phyloP scores from a whole-genome alignment of 345 rosid species.

The Bruguiera gymnorhiza region DNA sequence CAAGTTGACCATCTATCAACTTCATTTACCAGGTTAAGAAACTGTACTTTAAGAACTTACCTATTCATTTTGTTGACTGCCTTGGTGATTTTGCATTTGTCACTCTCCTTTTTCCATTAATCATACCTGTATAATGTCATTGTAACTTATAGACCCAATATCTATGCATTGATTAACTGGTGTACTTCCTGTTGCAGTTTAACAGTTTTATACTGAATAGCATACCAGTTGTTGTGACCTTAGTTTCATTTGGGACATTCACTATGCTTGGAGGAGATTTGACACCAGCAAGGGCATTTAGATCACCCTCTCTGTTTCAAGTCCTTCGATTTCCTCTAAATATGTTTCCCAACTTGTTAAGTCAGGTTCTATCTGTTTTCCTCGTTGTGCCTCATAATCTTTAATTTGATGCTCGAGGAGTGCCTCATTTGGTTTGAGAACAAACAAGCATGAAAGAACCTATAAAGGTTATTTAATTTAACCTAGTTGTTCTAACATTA shows the following conservation, averaged over 20 bases:
- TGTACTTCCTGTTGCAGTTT: constrained; percentile 24
- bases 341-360: constrained; percentile 34
- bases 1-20: background rate
- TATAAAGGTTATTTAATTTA: too few relatives aligned
- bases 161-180: background rate
- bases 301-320: constrained; percentile 33
- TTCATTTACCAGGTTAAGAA: background rate
- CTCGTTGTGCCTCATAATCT: background rate
- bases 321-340: constrained; percentile 30
- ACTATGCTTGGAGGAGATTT: constrained; percentile 34
- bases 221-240: constrained; percentile 35
- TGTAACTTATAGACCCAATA: background rate
- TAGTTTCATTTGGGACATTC: constrained; percentile 32
- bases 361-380: constrained; percentile 22
- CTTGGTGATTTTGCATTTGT: background rate
- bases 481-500: too few relatives aligned
- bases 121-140: background rate
- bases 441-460: background rate
- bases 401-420: background rate
- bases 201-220: constrained; percentile 30
- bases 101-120: background rate
- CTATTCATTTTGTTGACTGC: background rate
- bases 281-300: constrained; percentile 36
- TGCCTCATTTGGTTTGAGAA: background rate
- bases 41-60: too few relatives aligned